A percentile compares a stretch with the other conserved stretches of the same genome.
Evolutionary conservation across 805 yeast species (phyloP).

Genomic region (Saccharomycopsis sp.): DNA sequence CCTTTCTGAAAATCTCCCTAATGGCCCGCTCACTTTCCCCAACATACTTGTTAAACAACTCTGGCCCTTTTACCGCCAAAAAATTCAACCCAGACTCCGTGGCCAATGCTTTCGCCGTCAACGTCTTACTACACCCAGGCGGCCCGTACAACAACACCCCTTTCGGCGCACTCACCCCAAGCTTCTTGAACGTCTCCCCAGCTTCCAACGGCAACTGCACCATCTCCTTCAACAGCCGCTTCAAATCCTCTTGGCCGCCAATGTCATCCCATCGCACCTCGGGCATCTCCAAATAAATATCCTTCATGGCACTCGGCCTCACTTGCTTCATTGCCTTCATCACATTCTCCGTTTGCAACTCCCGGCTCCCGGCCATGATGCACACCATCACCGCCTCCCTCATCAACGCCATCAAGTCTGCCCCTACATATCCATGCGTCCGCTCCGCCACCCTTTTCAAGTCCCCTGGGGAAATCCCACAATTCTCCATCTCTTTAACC

Average conservation of each 20-base stretch:
- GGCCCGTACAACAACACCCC: slow-evolving; percentile 95
- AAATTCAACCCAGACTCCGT: slow-evolving; percentile 92
- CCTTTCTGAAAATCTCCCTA: slow-evolving; percentile 88
- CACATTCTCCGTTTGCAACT: slow-evolving; percentile 55
- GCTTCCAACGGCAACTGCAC: slow-evolving; percentile 87
- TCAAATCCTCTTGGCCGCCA: slow-evolving; percentile 86
- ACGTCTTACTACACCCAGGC: slow-evolving; percentile 94
- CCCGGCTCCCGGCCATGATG: slow-evolving; percentile 50
- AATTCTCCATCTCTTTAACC: slow-evolving; percentile 39
- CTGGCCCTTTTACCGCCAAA: slow-evolving; percentile 95
- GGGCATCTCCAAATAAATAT: slow-evolving; percentile 88
- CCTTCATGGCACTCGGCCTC: slow-evolving; percentile 95
- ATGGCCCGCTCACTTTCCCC: slow-evolving; percentile 93
- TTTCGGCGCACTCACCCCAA: slow-evolving; percentile 86
- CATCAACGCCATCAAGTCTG: slow-evolving; percentile 80
- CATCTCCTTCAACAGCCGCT: slow-evolving; percentile 76
- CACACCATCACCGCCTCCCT: slow-evolving; percentile 84
- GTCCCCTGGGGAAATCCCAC: slow-evolving; percentile 42
- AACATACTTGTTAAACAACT: slow-evolving; percentile 86
- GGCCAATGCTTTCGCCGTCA: slow-evolving; percentile 92
- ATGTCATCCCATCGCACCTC: slow-evolving; percentile 89
- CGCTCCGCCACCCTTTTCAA: slow-evolving; percentile 57
- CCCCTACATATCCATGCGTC: slow-evolving; percentile 97
- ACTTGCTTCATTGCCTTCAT: slow-evolving; percentile 67
- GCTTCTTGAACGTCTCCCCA: slow-evolving; percentile 57